Base-by-base conservation (phyloP, 2,329 filamentous ascomycete species). In the Cytospora piceae region DNA sequence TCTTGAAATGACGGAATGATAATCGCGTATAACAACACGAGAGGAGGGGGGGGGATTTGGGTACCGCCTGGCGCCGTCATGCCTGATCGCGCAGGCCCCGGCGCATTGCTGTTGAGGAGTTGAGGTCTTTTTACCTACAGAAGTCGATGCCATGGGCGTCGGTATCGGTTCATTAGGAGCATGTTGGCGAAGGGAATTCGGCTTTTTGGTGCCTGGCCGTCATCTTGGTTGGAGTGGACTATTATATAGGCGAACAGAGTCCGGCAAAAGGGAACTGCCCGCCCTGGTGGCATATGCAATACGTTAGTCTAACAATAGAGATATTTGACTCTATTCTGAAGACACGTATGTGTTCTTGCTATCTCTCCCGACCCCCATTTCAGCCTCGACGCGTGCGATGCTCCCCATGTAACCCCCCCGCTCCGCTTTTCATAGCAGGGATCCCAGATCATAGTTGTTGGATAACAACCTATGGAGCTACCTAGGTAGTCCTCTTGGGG, bases 211-310 rank as follows among this genome's bases (percentile, higher is more conserved):
- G 22, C 4, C n/a, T 49, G n/a, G 5, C 20, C n/a, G 12, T n/a
- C 6, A 49, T 24, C n/a, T 49, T 49, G 46, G 46, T 22, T 49
- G 46, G 46, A 22, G n/a, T 49, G 46, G 9, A 24, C n/a, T 11
- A 49, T 12, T 8, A 14, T 24, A 9, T n/a, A 20, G 20, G 46
- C 46, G 46, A 24, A 24, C n/a, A 49, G n/a, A 49, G 8, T 49
- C 11, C 46, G 46, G 46, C 46, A n/a, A 37, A n/a, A 22, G n/a
- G 11, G n/a, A 7, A 22, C 7, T 22, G 46, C 46, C 22, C 46
- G 46, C 46, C 20, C n/a, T 49, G 20, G 46, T 49, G 46, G 46
- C 46, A 49, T 24, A 49, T 49, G 46, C 46, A 49, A 49, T 49
- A 24, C n/a, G 46, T 49, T 49, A 49, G 46, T n/a, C n/a, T 24